A percentile compares a stretch with the other conserved stretches of the same genome.
Conservation (phyloP, 2,329 filamentous ascomycete species). For the Geosmithia flava region DNA sequence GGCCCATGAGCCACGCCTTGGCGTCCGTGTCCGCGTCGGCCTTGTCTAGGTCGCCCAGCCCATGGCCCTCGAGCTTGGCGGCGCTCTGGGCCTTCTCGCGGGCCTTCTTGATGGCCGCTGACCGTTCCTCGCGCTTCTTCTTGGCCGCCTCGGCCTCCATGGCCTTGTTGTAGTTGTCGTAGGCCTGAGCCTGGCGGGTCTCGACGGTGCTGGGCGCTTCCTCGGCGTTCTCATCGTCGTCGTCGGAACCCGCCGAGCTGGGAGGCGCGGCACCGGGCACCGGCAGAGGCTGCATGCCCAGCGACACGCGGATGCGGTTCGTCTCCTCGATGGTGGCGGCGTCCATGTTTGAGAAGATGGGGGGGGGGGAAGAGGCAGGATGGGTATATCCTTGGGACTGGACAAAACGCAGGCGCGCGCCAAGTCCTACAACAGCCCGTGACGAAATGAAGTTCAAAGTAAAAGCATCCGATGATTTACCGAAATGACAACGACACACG, state of each 20-base stretch:
- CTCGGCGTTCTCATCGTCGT: conserved; percentile 39
- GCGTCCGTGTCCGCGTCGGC: conserved; percentile 59
- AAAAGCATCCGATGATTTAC: background rate
- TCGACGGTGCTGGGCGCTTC: conserved; percentile 76
- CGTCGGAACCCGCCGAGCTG: conserved; percentile 33
- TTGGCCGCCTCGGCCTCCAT: conserved; percentile 65
- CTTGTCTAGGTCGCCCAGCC: conserved; percentile 60
- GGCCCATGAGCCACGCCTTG: conserved; percentile 72
- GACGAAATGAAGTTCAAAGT: background rate
- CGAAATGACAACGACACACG: no score
- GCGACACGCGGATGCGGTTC: conserved; percentile 78
- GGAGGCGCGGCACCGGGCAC: conserved; percentile 54
- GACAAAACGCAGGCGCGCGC: no score
- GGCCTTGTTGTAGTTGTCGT: conserved; percentile 57
- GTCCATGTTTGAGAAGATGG: conserved; percentile 36
- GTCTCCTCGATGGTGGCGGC: conserved; percentile 79
- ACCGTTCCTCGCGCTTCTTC: conserved; percentile 64
- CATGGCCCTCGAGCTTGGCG: conserved; percentile 66
- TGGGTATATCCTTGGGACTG: background rate
- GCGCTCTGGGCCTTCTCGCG: conserved; percentile 72
- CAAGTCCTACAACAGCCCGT: no score
- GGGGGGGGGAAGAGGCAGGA: no score
- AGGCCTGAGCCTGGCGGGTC: conserved; percentile 58
- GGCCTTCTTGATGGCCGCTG: conserved; percentile 76
- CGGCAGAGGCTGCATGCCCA: conserved; percentile 83